These are phyloP conservation scores for Bruguiera gymnorhiza DNA, from an alignment of 345 rosid species.

Conservation along the genomic window DNA sequence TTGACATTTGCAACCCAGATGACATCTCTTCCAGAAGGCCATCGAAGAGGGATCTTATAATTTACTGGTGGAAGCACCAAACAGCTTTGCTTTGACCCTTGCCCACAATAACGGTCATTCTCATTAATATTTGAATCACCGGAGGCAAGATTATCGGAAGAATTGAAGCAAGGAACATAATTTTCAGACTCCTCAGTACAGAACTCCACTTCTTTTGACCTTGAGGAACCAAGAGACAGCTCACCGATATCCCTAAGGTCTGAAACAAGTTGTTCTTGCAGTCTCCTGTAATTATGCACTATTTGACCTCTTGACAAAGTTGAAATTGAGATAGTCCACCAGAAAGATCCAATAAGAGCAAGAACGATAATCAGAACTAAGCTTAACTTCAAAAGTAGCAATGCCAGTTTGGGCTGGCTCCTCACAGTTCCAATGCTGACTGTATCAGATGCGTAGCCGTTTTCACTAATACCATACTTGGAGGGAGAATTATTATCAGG, in stretches of 20 bases:
- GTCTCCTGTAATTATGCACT: constrained; percentile 69
- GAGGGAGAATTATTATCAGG: constrained; percentile 54
- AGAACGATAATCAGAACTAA: constrained; percentile 58
- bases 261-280: constrained; percentile 81
- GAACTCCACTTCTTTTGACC: constrained; percentile 68
- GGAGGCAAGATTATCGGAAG: constrained; percentile 51
- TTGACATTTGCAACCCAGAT: constrained; percentile 88
- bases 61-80: constrained; percentile 65
- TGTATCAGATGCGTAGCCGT: constrained; percentile 57
- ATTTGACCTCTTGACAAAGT: constrained; percentile 67
- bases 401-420: constrained; percentile 52
- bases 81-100: constrained; percentile 54
- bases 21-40: constrained; percentile 96
- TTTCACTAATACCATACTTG: constrained; percentile 51
- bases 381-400: constrained; percentile 64
- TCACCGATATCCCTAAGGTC: constrained; percentile 92
- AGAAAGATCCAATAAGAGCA: constrained; percentile 79
- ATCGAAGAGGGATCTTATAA: constrained; percentile 85
- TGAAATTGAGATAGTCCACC: constrained; percentile 89
- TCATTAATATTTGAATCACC: constrained; percentile 54
- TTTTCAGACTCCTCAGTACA: constrained; percentile 69
- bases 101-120: constrained; percentile 62
- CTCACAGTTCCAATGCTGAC: constrained; percentile 47
- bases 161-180: constrained; percentile 82
- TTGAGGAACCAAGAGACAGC: constrained; percentile 72